phyloP scores from a whole-genome alignment of 306 rosid genomes.

The Luffa acutangula region DNA sequence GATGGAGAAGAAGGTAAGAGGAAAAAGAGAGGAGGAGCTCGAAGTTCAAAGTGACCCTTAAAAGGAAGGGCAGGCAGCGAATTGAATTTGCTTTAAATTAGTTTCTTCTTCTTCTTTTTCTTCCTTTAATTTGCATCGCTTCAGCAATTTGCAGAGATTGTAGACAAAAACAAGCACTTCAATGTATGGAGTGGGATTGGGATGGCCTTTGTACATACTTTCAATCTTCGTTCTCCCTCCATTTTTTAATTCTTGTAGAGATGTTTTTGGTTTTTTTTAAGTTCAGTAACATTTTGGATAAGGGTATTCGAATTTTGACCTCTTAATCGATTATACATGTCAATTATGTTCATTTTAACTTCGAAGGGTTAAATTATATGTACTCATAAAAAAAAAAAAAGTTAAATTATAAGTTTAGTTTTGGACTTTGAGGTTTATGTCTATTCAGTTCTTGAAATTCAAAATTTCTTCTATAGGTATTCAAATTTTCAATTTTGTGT shows the following conservation, averaged over 20 bases:
- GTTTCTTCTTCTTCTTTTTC: background rate
- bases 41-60: slow-evolving; percentile 6
- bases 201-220: background rate
- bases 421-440: no score
- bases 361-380: no score
- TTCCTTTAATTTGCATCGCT: background rate
- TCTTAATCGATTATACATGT: no score
- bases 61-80: background rate
- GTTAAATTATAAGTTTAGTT: no score
- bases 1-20: background rate
- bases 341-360: no score
- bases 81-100: background rate
- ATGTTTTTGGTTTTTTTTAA: no score
- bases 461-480: no score
- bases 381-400: no score
- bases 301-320: no score
- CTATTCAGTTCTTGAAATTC: no score
- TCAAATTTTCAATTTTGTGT: no score
- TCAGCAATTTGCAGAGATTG: background rate
- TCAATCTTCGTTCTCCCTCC: background rate
- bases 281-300: no score
- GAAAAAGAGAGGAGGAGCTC: background rate
- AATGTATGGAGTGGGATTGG: background rate
- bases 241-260: background rate
- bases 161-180: background rate